Conservation (phyloP, 2,329 filamentous ascomycete genomes). For the Neonectria hederae region DNA sequence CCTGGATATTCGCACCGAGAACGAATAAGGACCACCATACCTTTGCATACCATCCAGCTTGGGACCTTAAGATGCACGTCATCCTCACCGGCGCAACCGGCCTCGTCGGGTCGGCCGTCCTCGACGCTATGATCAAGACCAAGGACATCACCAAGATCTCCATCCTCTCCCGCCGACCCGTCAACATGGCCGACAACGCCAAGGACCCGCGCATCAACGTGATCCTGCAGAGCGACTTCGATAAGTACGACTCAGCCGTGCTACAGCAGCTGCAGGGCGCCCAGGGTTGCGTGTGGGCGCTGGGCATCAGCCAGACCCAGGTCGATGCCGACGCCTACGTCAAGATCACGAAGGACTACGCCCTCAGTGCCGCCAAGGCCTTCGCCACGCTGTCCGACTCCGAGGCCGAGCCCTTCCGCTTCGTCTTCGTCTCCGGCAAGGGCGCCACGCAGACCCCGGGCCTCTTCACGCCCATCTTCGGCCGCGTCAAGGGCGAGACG, state of each 20-base stretch:
- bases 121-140: slow-evolving; percentile 68
- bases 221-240: slow-evolving; percentile 75
- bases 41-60: not conserved
- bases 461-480: slow-evolving; percentile 66
- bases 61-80: slow-evolving; percentile 61
- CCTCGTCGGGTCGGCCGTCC: slow-evolving; percentile 68
- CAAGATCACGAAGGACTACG: slow-evolving; percentile 73
- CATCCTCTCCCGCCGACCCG: slow-evolving; percentile 72
- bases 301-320: slow-evolving; percentile 70
- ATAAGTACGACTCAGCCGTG: slow-evolving; percentile 64
- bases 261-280: slow-evolving; percentile 70
- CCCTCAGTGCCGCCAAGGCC: slow-evolving; percentile 69
- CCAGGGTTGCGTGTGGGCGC: slow-evolving; percentile 76
- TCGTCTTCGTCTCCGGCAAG: slow-evolving; percentile 75
- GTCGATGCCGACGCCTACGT: slow-evolving; percentile 73
- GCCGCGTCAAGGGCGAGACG: slow-evolving; percentile 72
- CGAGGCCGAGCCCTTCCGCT: slow-evolving; percentile 66
- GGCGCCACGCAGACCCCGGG: slow-evolving; percentile 68
- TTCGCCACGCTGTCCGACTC: slow-evolving; percentile 59
- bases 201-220: slow-evolving; percentile 70
- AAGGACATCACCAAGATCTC: slow-evolving; percentile 70
- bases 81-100: slow-evolving; percentile 76
- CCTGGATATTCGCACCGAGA: not conserved
- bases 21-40: not conserved
- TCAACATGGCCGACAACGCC: slow-evolving; percentile 67